Percentiles rank a stretch among this genome's conserved stretches.
phyloP scores from a whole-genome alignment of 805 yeast genomes.

The Kodamaea kakaduensis region DNA sequence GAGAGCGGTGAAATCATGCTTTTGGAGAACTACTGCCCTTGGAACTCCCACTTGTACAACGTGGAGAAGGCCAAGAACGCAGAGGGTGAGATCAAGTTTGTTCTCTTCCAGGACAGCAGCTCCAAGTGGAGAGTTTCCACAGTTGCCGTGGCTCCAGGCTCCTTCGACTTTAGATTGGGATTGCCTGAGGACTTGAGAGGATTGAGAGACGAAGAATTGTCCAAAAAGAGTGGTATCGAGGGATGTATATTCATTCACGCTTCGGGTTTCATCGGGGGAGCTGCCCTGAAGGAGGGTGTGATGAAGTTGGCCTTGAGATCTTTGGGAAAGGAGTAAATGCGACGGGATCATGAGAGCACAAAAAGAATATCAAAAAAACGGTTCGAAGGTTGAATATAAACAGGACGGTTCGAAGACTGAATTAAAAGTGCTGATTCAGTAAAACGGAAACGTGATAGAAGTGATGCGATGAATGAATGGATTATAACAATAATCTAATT shows the following conservation, averaged over 20 bases:
- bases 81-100: slow-evolving; percentile 62
- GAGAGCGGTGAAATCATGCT: slow-evolving; percentile 69
- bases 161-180: slow-evolving; percentile 82
- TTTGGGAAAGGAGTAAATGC: slow-evolving; percentile 12
- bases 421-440: too few species aligned
- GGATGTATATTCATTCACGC: slow-evolving; percentile 94
- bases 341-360: neutral
- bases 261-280: slow-evolving; percentile 96
- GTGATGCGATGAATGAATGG: too few species aligned
- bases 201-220: slow-evolving; percentile 81
- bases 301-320: slow-evolving; percentile 59
- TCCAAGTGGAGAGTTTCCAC: slow-evolving; percentile 84
- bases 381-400: too few species aligned
- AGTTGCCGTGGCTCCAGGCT: slow-evolving; percentile 72
- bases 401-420: too few species aligned
- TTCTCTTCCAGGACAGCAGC: slow-evolving; percentile 72
- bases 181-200: slow-evolving; percentile 94
- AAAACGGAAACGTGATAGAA: too few species aligned
- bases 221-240: slow-evolving; percentile 69
- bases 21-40: slow-evolving; percentile 77
- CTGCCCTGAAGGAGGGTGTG: slow-evolving; percentile 74
- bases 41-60: slow-evolving; percentile 88
- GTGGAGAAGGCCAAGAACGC: slow-evolving; percentile 60
- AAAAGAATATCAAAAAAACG: too few species aligned
- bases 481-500: too few species aligned